Evolutionary conservation across 2,329 filamentous ascomycete species (phyloP).

Genomic region (Aureobasidium sp.): DNA sequence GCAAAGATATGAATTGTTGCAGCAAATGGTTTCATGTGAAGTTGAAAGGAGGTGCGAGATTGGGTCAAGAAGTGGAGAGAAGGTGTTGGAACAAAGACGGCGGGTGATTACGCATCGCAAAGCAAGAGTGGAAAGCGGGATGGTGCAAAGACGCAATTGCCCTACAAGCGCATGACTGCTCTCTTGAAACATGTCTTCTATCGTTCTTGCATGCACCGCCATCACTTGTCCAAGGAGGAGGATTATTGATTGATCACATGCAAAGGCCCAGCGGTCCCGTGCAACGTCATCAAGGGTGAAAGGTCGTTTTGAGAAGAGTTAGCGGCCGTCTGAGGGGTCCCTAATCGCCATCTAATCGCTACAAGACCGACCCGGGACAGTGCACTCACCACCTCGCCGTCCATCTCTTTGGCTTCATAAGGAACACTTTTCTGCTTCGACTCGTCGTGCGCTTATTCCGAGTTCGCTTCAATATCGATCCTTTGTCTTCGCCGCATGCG

Average conservation of each 20-base stretch:
- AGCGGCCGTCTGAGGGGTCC: conserved; percentile 4
- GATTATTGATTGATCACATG: conserved; percentile 6
- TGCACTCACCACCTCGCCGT: background rate
- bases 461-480: no score
- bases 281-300: background rate
- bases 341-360: background rate
- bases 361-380: background rate
- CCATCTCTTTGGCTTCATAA: background rate
- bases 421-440: background rate
- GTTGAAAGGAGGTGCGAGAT: background rate
- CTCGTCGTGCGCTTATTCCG: background rate
- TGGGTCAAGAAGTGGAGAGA: background rate
- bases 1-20: background rate
- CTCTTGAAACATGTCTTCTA: background rate
- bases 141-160: conserved; percentile 1
- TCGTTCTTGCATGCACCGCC: background rate
- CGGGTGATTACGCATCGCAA: background rate
- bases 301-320: background rate
- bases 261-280: background rate
- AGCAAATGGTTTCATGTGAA: background rate
- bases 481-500: background rate
- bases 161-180: background rate
- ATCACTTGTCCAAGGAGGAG: background rate
- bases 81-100: conserved; percentile 1
- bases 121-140: background rate